phyloP scores from a whole-genome alignment of 352 stramenopile genomes.

The Bremia lactucae region DNA sequence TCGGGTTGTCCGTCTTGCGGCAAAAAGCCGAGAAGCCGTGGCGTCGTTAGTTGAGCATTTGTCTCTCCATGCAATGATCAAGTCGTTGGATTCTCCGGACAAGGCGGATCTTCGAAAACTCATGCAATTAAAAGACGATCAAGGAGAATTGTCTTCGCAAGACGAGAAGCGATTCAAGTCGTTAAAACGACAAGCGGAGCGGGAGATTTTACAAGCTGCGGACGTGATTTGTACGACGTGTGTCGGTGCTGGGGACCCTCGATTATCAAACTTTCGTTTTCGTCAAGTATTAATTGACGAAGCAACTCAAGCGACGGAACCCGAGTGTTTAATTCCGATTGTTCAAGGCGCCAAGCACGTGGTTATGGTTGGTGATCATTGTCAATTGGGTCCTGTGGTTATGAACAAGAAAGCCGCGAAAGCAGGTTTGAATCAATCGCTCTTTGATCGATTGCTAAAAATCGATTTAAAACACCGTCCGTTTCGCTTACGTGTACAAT shows the following conservation, averaged over 20 bases:
- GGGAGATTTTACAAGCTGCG: constrained; percentile 95
- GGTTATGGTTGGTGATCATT: constrained; percentile 98
- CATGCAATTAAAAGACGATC: constrained; percentile 92
- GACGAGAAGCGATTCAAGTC: constrained; percentile 95
- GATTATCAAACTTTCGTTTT: constrained; percentile 97
- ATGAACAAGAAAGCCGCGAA: constrained; percentile 98
- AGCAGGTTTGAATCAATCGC: constrained; percentile 93
- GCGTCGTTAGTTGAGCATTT: constrained; percentile 94
- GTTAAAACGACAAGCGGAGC: constrained; percentile 87
- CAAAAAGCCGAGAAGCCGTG: constrained; percentile 94
- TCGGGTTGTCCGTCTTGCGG: constrained; percentile 95
- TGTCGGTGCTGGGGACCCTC: constrained; percentile 93
- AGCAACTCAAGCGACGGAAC: constrained; percentile 98
- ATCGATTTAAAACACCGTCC: constrained; percentile 86
- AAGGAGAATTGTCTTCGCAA: constrained; percentile 88
- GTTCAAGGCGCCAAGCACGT: constrained; percentile 98
- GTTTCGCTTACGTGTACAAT: constrained; percentile 97
- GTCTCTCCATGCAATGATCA: constrained; percentile 96
- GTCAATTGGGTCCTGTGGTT: constrained; percentile 95
- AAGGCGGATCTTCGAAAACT: constrained; percentile 88
- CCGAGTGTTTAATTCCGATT: constrained; percentile 98
- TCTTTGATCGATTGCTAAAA: constrained; percentile 96
- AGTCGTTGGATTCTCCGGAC: constrained; percentile 79
- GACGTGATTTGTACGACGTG: constrained; percentile 99
- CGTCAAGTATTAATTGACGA: constrained; percentile 99